Base-by-base conservation (phyloP, 2,329 filamentous ascomycete genomes). In the Myrmaecium sp. region DNA sequence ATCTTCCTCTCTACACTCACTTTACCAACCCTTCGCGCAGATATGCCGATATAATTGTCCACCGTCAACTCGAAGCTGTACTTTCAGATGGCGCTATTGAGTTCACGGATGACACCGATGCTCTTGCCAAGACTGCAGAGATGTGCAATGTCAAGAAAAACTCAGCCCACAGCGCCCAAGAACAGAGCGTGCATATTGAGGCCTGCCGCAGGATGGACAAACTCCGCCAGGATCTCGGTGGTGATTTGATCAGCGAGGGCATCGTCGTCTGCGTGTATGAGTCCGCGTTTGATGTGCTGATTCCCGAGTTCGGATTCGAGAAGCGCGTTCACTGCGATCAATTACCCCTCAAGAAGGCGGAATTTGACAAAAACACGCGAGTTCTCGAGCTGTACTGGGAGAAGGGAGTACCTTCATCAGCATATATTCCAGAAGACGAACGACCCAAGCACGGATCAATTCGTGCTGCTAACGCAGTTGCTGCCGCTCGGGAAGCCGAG, bases 291-390 rank as follows among this genome's bases (percentile, higher is more conserved):
- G 89, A 98, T 51, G 82, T 98, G 22, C 67, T 98, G 36, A 95
- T 98, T 49, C 89, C 89, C 5, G 84, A 98, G 49, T 98, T 83
- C 63, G 89, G 89, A 38, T 95, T 98, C 40, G 89, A 98, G 64
- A 98, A 98, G 71, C 81, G 89, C 37, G 89, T 98, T 27, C 89
- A 98, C 57, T 98, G 89, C 49, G 89, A 98, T 47, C 89, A 98
- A 61, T 65, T 98, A 48, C 89, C 89, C 16, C 62, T 98, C 40
- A 86, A 95, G 69, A 98, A 98, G 65, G 89, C 89, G n/a, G 89
- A 98, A 50, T 98, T 89, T 57, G 74, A 91, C 54, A 95, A 95
- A 65, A 83, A 92, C 49, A 81, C 84, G 59, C 74, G 89, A 30
- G 71, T 95, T 16, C 66, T 98, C 24, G 89, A 98, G 57, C 68